Percentiles rank a stretch among this genome's conserved stretches.
These are phyloP conservation scores for Suaeda aralocaspica DNA, from an alignment of 148 eudicot species.

Conservation along the genomic window DNA sequence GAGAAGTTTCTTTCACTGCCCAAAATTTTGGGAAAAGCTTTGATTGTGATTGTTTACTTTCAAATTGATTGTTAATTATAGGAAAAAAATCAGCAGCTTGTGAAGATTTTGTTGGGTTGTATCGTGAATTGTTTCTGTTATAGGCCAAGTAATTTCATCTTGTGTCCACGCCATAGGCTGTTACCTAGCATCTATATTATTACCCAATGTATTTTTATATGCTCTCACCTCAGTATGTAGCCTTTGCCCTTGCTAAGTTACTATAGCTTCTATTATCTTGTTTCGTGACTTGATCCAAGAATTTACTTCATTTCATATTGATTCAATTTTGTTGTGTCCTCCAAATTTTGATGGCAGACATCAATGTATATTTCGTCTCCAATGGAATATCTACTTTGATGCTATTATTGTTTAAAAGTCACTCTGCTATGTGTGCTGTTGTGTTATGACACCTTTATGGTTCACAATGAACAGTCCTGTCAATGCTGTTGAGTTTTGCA, in stretches of 20 bases:
- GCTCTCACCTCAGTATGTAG: background rate
- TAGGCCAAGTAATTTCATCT: background rate
- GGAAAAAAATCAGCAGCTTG: background rate
- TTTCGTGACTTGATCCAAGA: background rate
- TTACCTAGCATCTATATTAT: background rate
- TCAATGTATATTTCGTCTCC: background rate
- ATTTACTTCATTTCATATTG: background rate
- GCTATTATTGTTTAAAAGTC: background rate
- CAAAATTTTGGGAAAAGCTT: background rate
- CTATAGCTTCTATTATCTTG: background rate
- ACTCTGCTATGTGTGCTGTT: background rate
- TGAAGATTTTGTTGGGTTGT: background rate
- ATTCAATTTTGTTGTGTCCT: background rate
- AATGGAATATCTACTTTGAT: too few species aligned
- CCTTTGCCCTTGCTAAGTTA: background rate
- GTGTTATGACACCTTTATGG: background rate
- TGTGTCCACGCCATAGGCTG: background rate
- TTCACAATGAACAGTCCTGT: too few species aligned
- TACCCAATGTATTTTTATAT: background rate
- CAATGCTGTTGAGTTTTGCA: background rate
- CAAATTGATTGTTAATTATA: background rate
- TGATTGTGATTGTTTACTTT: slow-evolving; percentile 2
- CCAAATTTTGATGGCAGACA: background rate
- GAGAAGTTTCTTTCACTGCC: background rate
- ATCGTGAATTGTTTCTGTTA: background rate